phyloP scores from a whole-genome alignment of 345 rosid genomes.

The Gossypioides kirkii region DNA sequence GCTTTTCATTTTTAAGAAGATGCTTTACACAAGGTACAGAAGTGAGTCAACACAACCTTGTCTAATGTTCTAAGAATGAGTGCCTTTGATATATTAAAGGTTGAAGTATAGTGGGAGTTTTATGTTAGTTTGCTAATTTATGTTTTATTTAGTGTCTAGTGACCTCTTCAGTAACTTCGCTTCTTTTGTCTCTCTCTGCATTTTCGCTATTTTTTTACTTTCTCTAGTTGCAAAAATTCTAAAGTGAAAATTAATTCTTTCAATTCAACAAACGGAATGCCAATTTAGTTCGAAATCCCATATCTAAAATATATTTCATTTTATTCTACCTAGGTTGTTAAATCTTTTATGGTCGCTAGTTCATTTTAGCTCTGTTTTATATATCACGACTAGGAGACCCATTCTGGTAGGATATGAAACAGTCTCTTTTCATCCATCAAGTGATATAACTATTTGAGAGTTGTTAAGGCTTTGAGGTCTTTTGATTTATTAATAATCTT shows the following conservation, averaged over 20 bases:
- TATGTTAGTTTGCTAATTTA: background rate
- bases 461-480: background rate
- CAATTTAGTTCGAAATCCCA: background rate
- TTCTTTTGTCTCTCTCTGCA: background rate
- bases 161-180: background rate
- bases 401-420: background rate
- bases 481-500: background rate
- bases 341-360: background rate
- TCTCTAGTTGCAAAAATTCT: too few species aligned
- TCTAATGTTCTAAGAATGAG: constrained; percentile 14
- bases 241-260: too few species aligned
- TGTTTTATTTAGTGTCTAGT: background rate
- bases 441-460: background rate
- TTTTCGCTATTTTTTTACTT: background rate
- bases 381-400: too few species aligned
- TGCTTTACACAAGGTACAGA: constrained; percentile 85
- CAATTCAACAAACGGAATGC: too few species aligned
- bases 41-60: constrained; percentile 66
- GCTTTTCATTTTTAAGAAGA: constrained; percentile 68
- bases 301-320: background rate
- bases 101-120: background rate
- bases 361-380: background rate
- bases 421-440: background rate
- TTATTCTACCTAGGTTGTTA: background rate
- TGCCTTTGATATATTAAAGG: constrained; percentile 1